phyloP scores from a whole-genome alignment of 164 flowering plant species.

The Liriodendron chinense region DNA sequence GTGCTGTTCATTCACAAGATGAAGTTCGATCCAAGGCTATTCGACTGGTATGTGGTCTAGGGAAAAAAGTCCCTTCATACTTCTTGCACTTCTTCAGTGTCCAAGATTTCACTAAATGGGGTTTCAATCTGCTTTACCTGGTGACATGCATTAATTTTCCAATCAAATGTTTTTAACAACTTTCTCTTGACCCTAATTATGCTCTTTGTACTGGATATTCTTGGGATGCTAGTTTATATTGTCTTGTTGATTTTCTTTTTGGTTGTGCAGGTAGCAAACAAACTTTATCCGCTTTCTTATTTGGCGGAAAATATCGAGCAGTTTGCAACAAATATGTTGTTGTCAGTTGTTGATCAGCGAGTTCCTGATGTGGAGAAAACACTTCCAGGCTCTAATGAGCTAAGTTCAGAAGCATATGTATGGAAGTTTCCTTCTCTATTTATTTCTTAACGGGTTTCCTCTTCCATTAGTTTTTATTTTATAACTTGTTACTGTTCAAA shows the following conservation, averaged over 20 bases:
- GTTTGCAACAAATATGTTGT: conserved; percentile 71
- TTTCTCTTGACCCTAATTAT: too few species aligned
- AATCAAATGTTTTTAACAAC: not conserved
- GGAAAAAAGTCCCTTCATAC: not conserved
- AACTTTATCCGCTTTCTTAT: conserved; percentile 66
- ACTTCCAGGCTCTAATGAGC: conserved; percentile 34
- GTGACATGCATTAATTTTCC: not conserved
- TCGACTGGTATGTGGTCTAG: conserved; percentile 62
- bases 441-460: not conserved
- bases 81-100: too few species aligned
- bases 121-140: not conserved
- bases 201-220: not conserved
- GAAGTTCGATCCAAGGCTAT: conserved; percentile 89
- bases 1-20: conserved; percentile 83
- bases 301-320: conserved; percentile 66
- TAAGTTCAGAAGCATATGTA: conserved; percentile 58
- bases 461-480: not conserved
- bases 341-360: conserved; percentile 63
- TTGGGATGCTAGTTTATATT: not conserved
- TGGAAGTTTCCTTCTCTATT: not conserved
- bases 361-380: conserved; percentile 38
- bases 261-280: conserved; percentile 75
- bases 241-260: not conserved
- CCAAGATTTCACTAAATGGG: not conserved
- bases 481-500: too few species aligned